A percentile compares a stretch with the other conserved stretches of the same genome.
These are phyloP conservation scores for Mycena kentingensis DNA, from an alignment of 768 basidiomycete species.

Conservation along the genomic window DNA sequence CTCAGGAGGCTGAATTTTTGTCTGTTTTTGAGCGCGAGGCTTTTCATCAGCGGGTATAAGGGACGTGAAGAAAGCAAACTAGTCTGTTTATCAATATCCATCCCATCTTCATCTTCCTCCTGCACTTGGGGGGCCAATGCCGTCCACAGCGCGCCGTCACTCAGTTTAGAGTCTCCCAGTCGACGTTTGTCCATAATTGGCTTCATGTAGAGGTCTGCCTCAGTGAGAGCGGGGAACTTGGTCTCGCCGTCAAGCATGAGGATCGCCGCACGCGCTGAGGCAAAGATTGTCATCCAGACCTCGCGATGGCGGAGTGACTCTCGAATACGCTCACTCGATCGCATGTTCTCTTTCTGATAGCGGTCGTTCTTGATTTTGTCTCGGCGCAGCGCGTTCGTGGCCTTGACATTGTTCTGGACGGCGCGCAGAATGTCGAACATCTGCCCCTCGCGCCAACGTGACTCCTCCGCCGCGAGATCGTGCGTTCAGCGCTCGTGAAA, in stretches of 20 bases:
- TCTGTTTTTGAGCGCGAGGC: no score
- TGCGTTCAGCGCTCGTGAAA: background rate
- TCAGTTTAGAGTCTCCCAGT: background rate
- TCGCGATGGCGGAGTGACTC: background rate
- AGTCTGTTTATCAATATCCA: no score
- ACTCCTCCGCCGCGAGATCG: background rate
- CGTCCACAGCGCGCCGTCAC: background rate
- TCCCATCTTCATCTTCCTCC: background rate
- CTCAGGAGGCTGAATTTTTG: no score
- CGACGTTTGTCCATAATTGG: background rate
- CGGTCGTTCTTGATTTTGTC: slow-evolving; percentile 4
- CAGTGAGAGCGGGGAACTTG: background rate
- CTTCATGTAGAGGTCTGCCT: slow-evolving; percentile 7
- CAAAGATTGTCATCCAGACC: background rate
- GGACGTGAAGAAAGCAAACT: no score
- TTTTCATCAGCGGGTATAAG: no score
- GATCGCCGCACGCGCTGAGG: background rate
- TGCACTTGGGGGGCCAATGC: background rate
- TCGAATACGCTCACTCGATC: background rate
- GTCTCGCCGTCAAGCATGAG: background rate
- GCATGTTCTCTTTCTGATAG: background rate
- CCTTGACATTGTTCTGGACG: background rate
- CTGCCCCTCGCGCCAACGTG: background rate
- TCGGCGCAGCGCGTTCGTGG: background rate
- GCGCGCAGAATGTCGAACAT: background rate